Evolutionary conservation across 306 rosid species (phyloP), one percentile per base, ranked within the genome.

Genomic region (Quercus gilva): DNA sequence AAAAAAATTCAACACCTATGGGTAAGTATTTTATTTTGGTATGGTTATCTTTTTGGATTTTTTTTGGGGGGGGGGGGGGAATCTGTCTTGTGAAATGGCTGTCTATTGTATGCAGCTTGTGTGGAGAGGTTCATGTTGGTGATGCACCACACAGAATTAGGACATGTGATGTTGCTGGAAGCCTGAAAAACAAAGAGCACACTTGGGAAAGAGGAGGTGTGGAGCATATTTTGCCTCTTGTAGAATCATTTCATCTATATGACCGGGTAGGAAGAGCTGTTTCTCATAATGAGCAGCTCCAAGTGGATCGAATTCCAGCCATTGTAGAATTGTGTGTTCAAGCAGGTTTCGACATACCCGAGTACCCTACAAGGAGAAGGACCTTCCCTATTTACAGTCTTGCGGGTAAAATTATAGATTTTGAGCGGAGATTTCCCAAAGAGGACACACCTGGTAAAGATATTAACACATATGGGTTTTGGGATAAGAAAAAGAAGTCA

Each of bases 81-180:
- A n/a, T 20, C 33, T 29, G 59, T 70, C 65, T 73, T 74, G 8
- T 78, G 71, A 45, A 74, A 67, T 76, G 63, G 56, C 79, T 53
- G 9, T 74, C 37, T 52, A 17, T 73, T 35, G 20, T 73, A 76
- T 76, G 78, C 86, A 91, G 91, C 76, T 72, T 86, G 80, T 91
- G 96, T 79, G 87, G 88, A 73, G 90, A 89, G 56, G 93, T 86
- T 86, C 91, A 89, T 76, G 85, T 91, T 67, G 96, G 96, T 75
- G 82, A 89, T 78, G 89, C 89, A 18, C 91, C 96, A 1, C 96
- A 91, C 78, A 81, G 84, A 84, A 89, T 91, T 81, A 89, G 78
- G 86, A 89, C 96, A 63, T 91, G 96, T 41, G 43, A 91, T 81
- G 88, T 91, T 37, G 80, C 83, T 61, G 90, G 90, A 53, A 91